Evolutionary conservation across 1,284 basidiomycete species (phyloP).

Genomic region (Boletellus deceptivus): DNA sequence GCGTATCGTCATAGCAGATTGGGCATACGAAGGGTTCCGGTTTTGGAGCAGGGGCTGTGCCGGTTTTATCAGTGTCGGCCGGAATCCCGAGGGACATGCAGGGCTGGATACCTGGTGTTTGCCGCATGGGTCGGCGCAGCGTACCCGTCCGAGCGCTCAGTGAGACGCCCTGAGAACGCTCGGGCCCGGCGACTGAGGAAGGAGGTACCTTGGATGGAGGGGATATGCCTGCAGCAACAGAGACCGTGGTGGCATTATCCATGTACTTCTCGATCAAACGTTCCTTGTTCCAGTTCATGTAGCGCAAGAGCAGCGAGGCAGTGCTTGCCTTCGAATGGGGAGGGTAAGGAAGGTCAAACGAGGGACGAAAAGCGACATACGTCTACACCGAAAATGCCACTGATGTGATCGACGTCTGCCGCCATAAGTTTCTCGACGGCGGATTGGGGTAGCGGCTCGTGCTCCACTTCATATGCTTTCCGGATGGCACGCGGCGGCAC

Average conservation of each 20-base stretch:
- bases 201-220: constrained; percentile 38
- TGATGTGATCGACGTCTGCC: constrained; percentile 78
- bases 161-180: constrained; percentile 32
- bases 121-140: constrained; percentile 44
- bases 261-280: constrained; percentile 94
- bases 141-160: constrained; percentile 23
- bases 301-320: constrained; percentile 80
- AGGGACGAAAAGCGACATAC: constrained; percentile 47
- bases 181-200: constrained; percentile 33
- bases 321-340: constrained; percentile 39
- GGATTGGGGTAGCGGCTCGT: constrained; percentile 68
- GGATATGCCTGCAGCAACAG: constrained; percentile 67
- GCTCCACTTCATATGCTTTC: constrained; percentile 78
- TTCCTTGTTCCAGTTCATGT: constrained; percentile 96
- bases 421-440: constrained; percentile 78
- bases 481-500: constrained; percentile 53
- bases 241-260: constrained; percentile 77
- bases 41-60: constrained; percentile 27
- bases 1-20: constrained; percentile 85
- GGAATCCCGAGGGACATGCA: not conserved
- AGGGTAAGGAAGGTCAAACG: not conserved
- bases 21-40: constrained; percentile 74
- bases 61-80: constrained; percentile 2
- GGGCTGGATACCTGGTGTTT: constrained; percentile 23
- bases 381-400: constrained; percentile 81